Evolutionary conservation across 1,139 yeast species (phyloP).

Genomic region (Yueomyces sp.): DNA sequence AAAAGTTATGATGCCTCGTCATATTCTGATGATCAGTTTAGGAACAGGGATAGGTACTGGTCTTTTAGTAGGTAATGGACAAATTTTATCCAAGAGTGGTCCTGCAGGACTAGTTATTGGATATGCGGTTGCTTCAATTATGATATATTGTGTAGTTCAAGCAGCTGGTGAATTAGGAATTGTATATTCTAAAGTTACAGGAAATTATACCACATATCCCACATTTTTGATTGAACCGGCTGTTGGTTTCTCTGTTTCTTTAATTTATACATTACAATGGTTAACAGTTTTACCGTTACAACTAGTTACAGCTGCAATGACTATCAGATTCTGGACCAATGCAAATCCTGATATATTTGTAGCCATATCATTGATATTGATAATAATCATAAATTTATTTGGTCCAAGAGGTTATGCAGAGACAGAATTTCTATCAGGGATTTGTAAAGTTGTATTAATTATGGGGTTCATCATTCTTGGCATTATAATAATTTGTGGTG

Average conservation of each 20-base stretch:
- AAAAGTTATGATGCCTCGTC: slow-evolving; percentile 35
- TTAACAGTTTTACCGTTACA: slow-evolving; percentile 63
- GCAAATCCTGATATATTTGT: slow-evolving; percentile 54
- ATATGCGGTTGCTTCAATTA: slow-evolving; percentile 48
- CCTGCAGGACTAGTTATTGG: slow-evolving; percentile 66
- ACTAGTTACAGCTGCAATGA: slow-evolving; percentile 62
- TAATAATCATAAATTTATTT: slow-evolving; percentile 40
- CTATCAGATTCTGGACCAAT: slow-evolving; percentile 50
- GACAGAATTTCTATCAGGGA: slow-evolving; percentile 47
- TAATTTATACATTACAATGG: slow-evolving; percentile 58
- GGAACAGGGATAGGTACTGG: slow-evolving; percentile 81
- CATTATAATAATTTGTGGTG: slow-evolving; percentile 40
- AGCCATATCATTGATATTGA: slow-evolving; percentile 42
- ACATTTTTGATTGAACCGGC: slow-evolving; percentile 53
- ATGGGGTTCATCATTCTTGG: slow-evolving; percentile 49
- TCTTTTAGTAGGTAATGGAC: slow-evolving; percentile 62
- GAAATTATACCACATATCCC: slow-evolving; percentile 61
- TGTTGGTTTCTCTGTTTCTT: slow-evolving; percentile 69
- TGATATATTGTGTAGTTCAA: slow-evolving; percentile 60
- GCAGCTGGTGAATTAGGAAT: slow-evolving; percentile 77
- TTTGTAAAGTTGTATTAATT: slow-evolving; percentile 44
- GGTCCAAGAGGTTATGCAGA: slow-evolving; percentile 66
- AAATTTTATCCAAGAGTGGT: slow-evolving; percentile 54
- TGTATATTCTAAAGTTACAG: slow-evolving; percentile 56
- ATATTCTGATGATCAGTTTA: slow-evolving; percentile 54